A percentile compares a stretch with the other conserved stretches of the same genome.
Conservation (phyloP, 495 filamentous ascomycete species). For the Talaromyces adpressus region DNA sequence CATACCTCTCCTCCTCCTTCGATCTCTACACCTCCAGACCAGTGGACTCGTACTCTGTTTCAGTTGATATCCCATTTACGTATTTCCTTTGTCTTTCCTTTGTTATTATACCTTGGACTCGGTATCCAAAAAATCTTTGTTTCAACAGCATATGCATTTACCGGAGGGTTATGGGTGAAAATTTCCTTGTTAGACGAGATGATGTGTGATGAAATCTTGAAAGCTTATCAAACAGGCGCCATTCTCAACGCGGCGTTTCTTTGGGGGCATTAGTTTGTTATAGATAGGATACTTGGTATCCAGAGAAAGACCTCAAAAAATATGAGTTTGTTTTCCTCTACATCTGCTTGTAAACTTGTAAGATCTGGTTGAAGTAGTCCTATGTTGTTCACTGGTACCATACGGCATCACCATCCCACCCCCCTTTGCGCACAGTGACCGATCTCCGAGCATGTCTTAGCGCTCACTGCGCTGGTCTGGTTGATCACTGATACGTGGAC, state of each 20-base stretch:
- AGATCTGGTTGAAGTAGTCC: not conserved
- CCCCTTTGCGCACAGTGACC: no score
- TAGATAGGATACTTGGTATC: not conserved
- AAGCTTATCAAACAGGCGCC: slow-evolving; percentile 8
- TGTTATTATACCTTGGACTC: not conserved
- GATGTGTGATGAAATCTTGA: slow-evolving; percentile 6
- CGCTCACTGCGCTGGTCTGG: no score
- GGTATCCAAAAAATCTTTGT: slow-evolving; percentile 7
- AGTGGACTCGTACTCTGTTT: not conserved
- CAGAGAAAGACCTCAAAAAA: not conserved
- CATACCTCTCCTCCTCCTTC: not conserved
- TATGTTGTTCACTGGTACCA: not conserved
- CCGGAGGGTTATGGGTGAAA: slow-evolving; percentile 3
- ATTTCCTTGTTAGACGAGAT: slow-evolving; percentile 1
- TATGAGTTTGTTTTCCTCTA: not conserved
- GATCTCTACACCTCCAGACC: not conserved
- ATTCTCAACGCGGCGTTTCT: slow-evolving; percentile 11
- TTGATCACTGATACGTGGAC: no score
- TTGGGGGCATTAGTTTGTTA: slow-evolving; percentile 6
- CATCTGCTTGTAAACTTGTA: not conserved
- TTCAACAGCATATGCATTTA: slow-evolving; percentile 8
- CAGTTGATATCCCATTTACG: slow-evolving; percentile 6
- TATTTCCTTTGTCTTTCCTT: slow-evolving; percentile 1
- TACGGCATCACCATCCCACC: no score
- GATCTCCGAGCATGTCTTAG: no score